Base-by-base conservation (phyloP, 2,329 filamentous ascomycete genomes). In the Purpureocillium takamizusanense region DNA sequence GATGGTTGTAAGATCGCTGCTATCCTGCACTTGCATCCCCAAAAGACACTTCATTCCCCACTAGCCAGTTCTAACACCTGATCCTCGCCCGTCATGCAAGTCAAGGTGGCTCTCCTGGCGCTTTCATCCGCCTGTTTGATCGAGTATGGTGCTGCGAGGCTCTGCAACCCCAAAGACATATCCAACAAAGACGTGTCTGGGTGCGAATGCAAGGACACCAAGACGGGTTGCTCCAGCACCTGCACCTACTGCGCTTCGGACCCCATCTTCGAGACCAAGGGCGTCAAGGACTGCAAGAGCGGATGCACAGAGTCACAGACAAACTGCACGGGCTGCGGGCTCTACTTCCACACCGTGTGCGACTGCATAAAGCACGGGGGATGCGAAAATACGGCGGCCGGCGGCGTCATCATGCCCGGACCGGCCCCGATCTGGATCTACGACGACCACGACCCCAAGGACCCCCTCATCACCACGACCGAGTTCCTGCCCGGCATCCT, bases 321-420 rank as follows among this genome's bases (percentile, higher is more conserved):
- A 7, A 33, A 33, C 31, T 33, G 31, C 33, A n/a, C 29, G 18
- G 39, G 34, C 6, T 46, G 44, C 40, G 35, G 37, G 7, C 13
- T 46, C 7, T 46, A 31, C 21, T 46, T 40, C 33, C 31, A 40
- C 21, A 23, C 34, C 10, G n/a, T 46, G n/a, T 46, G 44, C 37
- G 12, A 37, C 18, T 46, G 44, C 28, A 4, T 46, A 39, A 28
- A 13, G 33, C n/a, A 31, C 39, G 4, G 15, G 1, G 37, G 38
- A 11, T 45, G 39, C 35, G 21, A 3, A 12, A 33, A 17, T 16
- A 33, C n/a, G n/a, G n/a, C n/a, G n/a, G n/a, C n/a, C n/a, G n/a
- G 9, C 31, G 15, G 15, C 14, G 3, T 4, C 31, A 18, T 33
- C 10, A 18, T 1, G 31, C 4, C 12, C 14, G 17, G 17, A n/a